Conservation (phyloP, 108 stramenopile species). For the Skeletonema tropicum region DNA sequence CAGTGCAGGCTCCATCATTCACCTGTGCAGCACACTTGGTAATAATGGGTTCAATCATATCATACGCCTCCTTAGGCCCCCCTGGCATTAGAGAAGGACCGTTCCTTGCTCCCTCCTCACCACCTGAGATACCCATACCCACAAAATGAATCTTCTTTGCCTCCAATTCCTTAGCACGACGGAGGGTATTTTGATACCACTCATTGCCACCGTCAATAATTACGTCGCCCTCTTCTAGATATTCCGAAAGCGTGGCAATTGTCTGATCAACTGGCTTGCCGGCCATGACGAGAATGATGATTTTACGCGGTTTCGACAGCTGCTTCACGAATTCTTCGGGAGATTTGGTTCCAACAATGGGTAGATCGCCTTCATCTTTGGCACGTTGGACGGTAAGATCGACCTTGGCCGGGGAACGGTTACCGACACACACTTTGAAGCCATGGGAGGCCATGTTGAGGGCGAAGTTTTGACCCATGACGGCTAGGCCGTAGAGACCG, state of each 20-base stretch:
- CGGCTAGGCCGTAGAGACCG: constrained; percentile 97
- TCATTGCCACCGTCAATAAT: constrained; percentile 99
- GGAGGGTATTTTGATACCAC: constrained; percentile 97
- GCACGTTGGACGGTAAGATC: constrained; percentile 93
- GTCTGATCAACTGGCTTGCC: constrained; percentile 96
- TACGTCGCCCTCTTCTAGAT: constrained; percentile 93
- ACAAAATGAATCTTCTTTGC: constrained; percentile 91
- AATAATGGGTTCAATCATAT: constrained; percentile 93
- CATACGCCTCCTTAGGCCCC: constrained; percentile 94
- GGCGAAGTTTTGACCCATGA: constrained; percentile 99
- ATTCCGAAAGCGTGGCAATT: constrained; percentile 77
- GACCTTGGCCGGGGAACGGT: constrained; percentile 93
- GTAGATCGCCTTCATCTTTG: constrained; percentile 91
- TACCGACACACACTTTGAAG: constrained; percentile 93
- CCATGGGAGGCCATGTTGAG: constrained; percentile 96
- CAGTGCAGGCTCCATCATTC: constrained; percentile 92
- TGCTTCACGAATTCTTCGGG: constrained; percentile 76
- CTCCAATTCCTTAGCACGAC: constrained; percentile 87
- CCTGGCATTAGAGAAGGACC: constrained; percentile 99
- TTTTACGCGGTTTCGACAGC: constrained; percentile 90
- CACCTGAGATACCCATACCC: constrained; percentile 99
- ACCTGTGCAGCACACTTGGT: constrained; percentile 94
- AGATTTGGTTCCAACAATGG: constrained; percentile 78
- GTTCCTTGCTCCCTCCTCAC: constrained; percentile 98
- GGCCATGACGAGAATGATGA: constrained; percentile 96